Percentiles rank a stretch among this genome's conserved stretches.
phyloP scores from a whole-genome alignment of 371 early-diverging fungal species.

The Syncephalastrum sp. region DNA sequence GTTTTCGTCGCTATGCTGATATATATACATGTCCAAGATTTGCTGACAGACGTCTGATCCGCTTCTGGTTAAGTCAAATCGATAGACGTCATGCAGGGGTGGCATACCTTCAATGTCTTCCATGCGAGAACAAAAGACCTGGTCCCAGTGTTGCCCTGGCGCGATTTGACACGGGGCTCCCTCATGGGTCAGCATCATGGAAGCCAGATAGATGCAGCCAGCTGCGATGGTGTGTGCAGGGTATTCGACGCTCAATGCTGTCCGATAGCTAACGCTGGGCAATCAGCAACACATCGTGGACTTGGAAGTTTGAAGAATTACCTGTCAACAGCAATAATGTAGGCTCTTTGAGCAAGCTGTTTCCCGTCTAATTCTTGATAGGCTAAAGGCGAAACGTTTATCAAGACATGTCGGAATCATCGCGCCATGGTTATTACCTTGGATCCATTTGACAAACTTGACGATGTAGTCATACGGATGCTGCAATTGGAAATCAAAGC shows the following conservation, averaged over 20 bases:
- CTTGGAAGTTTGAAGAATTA: too few relatives aligned
- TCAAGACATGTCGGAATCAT: too few relatives aligned
- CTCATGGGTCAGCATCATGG: conserved; percentile 36
- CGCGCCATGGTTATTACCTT: conserved; percentile 26
- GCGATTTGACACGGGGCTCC: conserved; percentile 23
- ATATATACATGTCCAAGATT: conserved; percentile 55
- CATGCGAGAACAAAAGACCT: conserved; percentile 49
- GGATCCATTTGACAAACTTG: conserved; percentile 60
- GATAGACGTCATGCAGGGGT: conserved; percentile 8
- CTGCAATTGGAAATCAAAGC: conserved; percentile 63
- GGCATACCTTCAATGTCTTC: conserved; percentile 52
- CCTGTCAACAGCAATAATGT: conserved; percentile 54
- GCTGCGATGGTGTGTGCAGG: conserved; percentile 66
- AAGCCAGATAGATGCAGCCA: conserved; percentile 61
- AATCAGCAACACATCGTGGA: neutral
- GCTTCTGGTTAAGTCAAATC: too few relatives aligned
- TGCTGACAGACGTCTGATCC: conserved; percentile 56
- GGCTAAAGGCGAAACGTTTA: conserved; percentile 1
- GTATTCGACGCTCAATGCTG: conserved; percentile 56
- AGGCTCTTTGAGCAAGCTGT: conserved; percentile 48
- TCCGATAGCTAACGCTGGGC: conserved; percentile 49
- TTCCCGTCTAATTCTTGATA: conserved; percentile 41
- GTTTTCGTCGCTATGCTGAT: conserved; percentile 28
- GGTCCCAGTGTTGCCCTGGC: conserved; percentile 39
- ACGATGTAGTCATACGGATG: conserved; percentile 63